phyloP scores from a whole-genome alignment of 208 protist species.

The Strigomonas oncopelti region DNA sequence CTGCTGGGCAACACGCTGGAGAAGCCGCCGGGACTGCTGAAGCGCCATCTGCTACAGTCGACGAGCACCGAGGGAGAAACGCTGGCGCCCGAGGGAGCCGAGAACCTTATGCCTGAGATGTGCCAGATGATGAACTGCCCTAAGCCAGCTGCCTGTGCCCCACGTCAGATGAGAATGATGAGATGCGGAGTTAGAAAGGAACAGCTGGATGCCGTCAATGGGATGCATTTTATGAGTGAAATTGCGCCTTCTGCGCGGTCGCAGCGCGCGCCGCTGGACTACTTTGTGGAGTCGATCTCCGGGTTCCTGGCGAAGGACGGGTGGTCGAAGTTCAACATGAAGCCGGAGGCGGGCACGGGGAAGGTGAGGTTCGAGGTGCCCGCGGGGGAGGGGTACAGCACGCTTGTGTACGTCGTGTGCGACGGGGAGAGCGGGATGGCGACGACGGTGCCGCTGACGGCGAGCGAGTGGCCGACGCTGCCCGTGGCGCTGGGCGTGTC shows the following conservation, averaged over 20 bases:
- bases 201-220: too few relatives aligned
- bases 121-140: too few relatives aligned
- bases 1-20: constrained; percentile 22
- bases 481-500: constrained; percentile 1
- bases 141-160: too few relatives aligned
- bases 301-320: constrained; percentile 10
- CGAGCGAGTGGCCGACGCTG: not conserved
- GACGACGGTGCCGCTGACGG: not conserved
- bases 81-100: constrained; percentile 1
- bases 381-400: constrained; percentile 9
- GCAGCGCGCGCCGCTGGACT: constrained; percentile 5
- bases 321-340: constrained; percentile 12
- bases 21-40: constrained; percentile 21
- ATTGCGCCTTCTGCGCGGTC: too few relatives aligned
- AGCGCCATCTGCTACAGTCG: constrained; percentile 18
- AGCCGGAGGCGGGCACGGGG: constrained; percentile 1
- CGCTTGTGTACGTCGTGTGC: constrained; percentile 12
- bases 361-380: constrained; percentile 13
- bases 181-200: too few relatives aligned
- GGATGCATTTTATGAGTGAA: too few relatives aligned
- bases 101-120: not conserved
- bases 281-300: constrained; percentile 11
- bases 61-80: constrained; percentile 13
- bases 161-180: not conserved
- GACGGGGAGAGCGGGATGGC: constrained; percentile 2